Percentiles rank a stretch among this genome's conserved stretches.
Conservation (phyloP, 1,284 basidiomycete species). For the Sanghuangporus weigelae region DNA sequence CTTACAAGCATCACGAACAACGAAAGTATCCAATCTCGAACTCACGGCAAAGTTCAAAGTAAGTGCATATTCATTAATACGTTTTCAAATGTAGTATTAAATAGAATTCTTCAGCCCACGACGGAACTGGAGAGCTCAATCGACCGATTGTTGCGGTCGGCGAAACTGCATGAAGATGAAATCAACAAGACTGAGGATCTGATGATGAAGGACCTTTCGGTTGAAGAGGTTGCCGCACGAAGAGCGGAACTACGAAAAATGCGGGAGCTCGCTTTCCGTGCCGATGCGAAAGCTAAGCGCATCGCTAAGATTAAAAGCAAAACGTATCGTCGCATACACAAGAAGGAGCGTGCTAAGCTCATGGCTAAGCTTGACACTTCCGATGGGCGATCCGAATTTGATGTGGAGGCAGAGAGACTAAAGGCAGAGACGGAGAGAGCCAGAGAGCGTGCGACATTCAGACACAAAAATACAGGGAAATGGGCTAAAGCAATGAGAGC, state of each 20-base stretch:
- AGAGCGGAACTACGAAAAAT: constrained; percentile 81
- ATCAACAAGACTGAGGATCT: constrained; percentile 75
- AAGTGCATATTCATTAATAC: constrained; percentile 15
- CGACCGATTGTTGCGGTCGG: constrained; percentile 68
- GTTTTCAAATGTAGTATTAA: not conserved
- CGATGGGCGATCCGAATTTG: constrained; percentile 47
- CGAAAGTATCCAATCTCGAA: constrained; percentile 68
- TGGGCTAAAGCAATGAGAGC: constrained; percentile 70
- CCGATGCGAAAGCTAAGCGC: constrained; percentile 87
- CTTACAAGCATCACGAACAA: constrained; percentile 62
- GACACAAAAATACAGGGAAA: constrained; percentile 81
- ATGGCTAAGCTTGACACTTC: constrained; percentile 47
- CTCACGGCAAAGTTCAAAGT: constrained; percentile 81
- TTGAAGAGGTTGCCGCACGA: constrained; percentile 80
- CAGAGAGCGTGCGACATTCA: constrained; percentile 78
- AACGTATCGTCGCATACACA: constrained; percentile 81
- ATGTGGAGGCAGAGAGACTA: constrained; percentile 50
- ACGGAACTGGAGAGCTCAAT: constrained; percentile 79
- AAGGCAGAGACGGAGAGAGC: constrained; percentile 78
- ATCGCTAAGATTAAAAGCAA: constrained; percentile 96
- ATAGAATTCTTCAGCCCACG: constrained; percentile 44
- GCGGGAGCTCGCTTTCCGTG: constrained; percentile 92
- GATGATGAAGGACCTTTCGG: constrained; percentile 72
- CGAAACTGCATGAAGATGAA: constrained; percentile 78
- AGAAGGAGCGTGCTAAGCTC: constrained; percentile 68